Evolutionary conservation across 164 flowering plant species (phyloP).

Genomic region (Umbilicus rupestris): DNA sequence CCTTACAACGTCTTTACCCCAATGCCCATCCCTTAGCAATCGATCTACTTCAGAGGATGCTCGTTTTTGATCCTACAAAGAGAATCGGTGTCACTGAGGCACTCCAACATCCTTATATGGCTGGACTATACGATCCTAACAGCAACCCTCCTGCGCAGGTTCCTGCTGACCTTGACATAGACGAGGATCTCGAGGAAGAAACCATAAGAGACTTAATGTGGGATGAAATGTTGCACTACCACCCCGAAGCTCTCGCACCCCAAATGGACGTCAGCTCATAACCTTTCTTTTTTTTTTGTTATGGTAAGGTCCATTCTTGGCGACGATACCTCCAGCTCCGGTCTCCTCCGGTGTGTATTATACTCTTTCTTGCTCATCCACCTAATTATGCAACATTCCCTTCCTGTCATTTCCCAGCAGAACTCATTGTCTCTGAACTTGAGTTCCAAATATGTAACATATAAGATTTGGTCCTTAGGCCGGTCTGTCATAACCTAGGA

Average conservation of each 20-base stretch:
- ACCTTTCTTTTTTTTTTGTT: constrained; percentile 4
- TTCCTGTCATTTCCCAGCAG: no score
- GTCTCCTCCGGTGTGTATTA: not conserved
- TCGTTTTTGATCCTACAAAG: constrained; percentile 83
- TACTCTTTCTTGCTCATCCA: no score
- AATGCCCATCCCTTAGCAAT: constrained; percentile 68
- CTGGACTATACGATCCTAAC: constrained; percentile 57
- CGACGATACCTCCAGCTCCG: not conserved
- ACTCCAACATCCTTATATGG: constrained; percentile 83
- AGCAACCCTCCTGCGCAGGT: constrained; percentile 62
- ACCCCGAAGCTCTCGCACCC: constrained; percentile 54
- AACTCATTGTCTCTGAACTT: no score
- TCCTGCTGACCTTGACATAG: constrained; percentile 73
- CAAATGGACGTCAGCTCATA: constrained; percentile 23
- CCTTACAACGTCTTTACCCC: constrained; percentile 60
- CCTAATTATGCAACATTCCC: no score
- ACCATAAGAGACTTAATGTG: constrained; percentile 85
- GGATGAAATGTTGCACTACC: constrained; percentile 77
- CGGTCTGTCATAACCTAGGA: no score
- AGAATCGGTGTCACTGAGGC: constrained; percentile 81
- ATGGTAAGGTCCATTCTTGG: not conserved
- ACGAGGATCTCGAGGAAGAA: constrained; percentile 68
- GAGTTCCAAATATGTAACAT: no score
- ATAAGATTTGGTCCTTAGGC: no score
- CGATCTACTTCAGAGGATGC: constrained; percentile 73